phyloP scores from a whole-genome alignment of 441 rosid species.

The Daphne laureola region DNA sequence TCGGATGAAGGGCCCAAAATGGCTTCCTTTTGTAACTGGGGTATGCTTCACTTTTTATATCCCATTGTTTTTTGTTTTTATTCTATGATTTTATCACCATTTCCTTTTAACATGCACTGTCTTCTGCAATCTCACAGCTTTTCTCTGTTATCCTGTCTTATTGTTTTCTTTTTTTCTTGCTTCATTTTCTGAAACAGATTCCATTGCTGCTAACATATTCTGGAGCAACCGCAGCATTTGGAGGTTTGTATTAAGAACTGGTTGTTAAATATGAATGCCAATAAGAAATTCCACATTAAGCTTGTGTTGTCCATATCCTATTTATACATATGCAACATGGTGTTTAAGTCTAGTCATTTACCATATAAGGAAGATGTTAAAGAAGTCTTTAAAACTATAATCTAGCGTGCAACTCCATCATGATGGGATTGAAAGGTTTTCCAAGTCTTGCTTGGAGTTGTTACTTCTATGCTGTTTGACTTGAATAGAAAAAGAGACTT shows the following conservation, averaged over 20 bases:
- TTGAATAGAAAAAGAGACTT: too few relatives aligned
- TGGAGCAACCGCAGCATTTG: conserved; percentile 71
- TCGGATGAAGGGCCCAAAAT: conserved; percentile 72
- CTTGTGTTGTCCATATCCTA: too few relatives aligned
- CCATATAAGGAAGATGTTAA: too few relatives aligned
- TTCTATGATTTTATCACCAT: conserved; percentile 7
- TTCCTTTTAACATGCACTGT: background rate
- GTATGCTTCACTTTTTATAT: conserved; percentile 24
- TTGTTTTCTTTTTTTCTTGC: background rate
- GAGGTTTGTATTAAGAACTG: conserved; percentile 42
- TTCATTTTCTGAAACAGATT: conserved; percentile 37
- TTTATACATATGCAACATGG: too few relatives aligned
- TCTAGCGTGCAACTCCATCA: too few relatives aligned
- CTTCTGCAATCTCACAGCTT: background rate
- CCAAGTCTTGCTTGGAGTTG: too few relatives aligned
- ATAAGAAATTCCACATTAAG: too few relatives aligned
- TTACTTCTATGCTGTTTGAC: too few relatives aligned
- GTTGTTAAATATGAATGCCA: too few relatives aligned
- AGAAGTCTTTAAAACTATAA: too few relatives aligned
- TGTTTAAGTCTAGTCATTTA: too few relatives aligned
- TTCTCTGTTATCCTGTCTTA: conserved; percentile 3
- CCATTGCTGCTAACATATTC: conserved; percentile 69
- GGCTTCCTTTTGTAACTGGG: conserved; percentile 77
- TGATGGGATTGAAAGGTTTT: too few relatives aligned
- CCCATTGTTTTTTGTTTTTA: conserved; percentile 2